Evolutionary conservation across 495 filamentous ascomycete genomes (phyloP), one percentile per base, ranked within the genome.

Genomic region (Jackrogersella minutella): DNA sequence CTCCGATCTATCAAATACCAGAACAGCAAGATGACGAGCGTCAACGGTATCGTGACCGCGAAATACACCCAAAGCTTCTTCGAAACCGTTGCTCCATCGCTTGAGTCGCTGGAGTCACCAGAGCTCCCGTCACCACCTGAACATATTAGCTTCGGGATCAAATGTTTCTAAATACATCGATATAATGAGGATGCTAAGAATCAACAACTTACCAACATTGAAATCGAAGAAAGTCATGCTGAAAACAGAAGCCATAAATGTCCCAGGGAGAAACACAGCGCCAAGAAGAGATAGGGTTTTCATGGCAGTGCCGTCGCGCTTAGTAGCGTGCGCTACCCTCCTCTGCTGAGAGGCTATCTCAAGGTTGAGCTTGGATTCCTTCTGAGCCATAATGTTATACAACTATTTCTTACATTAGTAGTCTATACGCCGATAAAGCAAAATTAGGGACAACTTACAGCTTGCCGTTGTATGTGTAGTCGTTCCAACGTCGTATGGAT

Each of bases 151-250:
- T 58, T 62, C n/a, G 10, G 14, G 37, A 16, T 41, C 21, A 1
- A 4, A 19, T 2, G 13, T 50, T 30, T 39, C 5, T 5, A 55
- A 40, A 44, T 11, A 7, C n/a, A 30, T 19, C 30, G 17, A 26
- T 2, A 1, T 22, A 16, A 43, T 28, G 16, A 39, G 14, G 14
- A 6, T 16, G 5, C 16, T 30, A 21, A 60, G 37, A 53, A 22
- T 19, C 1, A 31, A 43, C 16, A 19, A 70, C 75, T 63, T 64
- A 77, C 73, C 59, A 22, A 70, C 53, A 34, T 79, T 73, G 53
- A 84, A 86, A 66, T 85, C 77, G 73, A 86, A 86, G 57, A 86
- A 86, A 5, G 83, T 81, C 81, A 84, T 86, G 73, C 76, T 78
- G 66, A 86, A 85, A 39, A 86, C 66, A 3, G 82, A 84, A 21